Evolutionary conservation across 2,329 filamentous ascomycete species (phyloP).

Genomic region (Hymenoscyphus fraxineus): DNA sequence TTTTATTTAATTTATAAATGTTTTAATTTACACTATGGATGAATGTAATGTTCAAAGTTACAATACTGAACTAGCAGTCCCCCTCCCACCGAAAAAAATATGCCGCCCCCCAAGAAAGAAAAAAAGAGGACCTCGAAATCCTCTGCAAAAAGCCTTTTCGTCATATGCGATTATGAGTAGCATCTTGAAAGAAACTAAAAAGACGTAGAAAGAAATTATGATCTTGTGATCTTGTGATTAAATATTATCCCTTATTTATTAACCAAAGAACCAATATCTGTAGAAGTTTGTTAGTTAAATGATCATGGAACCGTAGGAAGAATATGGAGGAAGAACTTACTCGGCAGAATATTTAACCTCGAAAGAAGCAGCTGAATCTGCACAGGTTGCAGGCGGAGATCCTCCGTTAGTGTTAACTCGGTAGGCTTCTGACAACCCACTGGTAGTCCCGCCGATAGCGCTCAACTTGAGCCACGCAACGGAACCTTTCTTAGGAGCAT

Average conservation of each 20-base stretch:
- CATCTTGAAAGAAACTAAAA: not conserved
- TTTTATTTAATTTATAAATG: not conserved
- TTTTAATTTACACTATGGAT: not conserved
- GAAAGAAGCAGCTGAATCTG: conserved; percentile 59
- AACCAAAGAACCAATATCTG: conserved; percentile 33
- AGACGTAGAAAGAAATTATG: not conserved
- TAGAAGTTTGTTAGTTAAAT: not conserved
- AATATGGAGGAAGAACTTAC: conserved; percentile 57
- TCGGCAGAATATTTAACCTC: conserved; percentile 77
- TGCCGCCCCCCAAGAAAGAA: too few species aligned
- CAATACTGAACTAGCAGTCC: not conserved
- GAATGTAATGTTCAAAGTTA: not conserved
- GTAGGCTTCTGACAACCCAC: conserved; percentile 71
- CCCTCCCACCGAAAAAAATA: not conserved
- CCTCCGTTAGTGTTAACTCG: conserved; percentile 82
- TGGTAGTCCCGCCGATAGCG: conserved; percentile 51
- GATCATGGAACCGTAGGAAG: conserved; percentile 27
- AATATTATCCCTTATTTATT: not conserved
- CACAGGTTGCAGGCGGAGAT: conserved; percentile 67
- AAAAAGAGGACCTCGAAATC: not conserved
- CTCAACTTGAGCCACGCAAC: conserved; percentile 79
- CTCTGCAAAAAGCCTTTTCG: too few species aligned
- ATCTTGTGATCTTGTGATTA: not conserved
- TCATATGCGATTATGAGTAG: not conserved
- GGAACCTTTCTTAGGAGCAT: conserved; percentile 38